Base-by-base conservation (phyloP, 306 rosid species). In the Cucurbita pepo region DNA sequence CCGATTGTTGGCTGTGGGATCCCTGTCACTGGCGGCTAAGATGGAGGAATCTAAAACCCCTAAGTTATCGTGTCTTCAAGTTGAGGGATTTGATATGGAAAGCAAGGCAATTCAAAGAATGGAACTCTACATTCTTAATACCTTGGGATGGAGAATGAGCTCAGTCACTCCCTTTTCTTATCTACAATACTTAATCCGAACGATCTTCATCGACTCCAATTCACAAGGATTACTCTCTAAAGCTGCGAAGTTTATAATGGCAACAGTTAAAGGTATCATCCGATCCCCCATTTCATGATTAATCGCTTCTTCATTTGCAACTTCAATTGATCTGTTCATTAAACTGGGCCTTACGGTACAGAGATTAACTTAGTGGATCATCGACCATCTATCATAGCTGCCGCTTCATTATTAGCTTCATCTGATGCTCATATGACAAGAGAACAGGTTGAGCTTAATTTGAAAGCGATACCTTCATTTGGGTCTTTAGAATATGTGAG, bases 81-180 rank as follows among this genome's bases (percentile, higher is more conserved):
- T 79, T 2, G 77, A 61, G 72, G 94, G 79, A 40, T 86, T 77
- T 71, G n/a, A 75, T 14, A 88, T 94, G 77, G 88, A 90, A 75
- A 82, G 62, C 72, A 81, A 66, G 63, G 80, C 77, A 77, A 87
- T 90, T 54, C 86, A 80, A 82, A 84, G 82, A 75, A 87, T 87
- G 97, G 98, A 94, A 76, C 75, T 94, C 1, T 43, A 87, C 76
- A 79, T 94, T 81, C 79, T 94, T 57, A 71, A 69, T 73, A 72
- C 91, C 43, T 85, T 94, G 87, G 94, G 84, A 61, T 94, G 97
- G 98, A 87, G 85, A 82, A 74, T 90, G 90, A 87, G 90, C 77
- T 82, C 87, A 75, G 78, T 88, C 36, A 94, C 98, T 53, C 97
- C 97, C 67, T 90, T 94, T 84, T 50, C 84, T 77, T 94, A 85